These are phyloP conservation scores for Fusarium pininemorale DNA, from an alignment of 2,329 filamentous ascomycete species.

Conservation along the genomic window DNA sequence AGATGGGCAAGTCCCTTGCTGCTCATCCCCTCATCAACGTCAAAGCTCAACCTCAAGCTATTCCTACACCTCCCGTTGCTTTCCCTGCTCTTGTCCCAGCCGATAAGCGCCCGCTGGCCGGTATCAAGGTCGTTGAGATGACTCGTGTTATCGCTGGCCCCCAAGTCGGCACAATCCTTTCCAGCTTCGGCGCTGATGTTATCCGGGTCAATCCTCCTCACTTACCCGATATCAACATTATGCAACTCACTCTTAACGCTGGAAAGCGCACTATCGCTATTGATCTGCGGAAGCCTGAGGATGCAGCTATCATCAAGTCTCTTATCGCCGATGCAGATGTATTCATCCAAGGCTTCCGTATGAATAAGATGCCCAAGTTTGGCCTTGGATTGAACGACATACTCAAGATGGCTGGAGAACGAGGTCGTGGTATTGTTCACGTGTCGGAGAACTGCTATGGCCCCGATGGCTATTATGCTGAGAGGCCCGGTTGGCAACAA, in stretches of 20 bases:
- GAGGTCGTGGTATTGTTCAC: slow-evolving; percentile 69
- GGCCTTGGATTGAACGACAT: slow-evolving; percentile 14
- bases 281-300: slow-evolving; percentile 4
- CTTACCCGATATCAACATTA: slow-evolving; percentile 10
- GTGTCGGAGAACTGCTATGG: slow-evolving; percentile 75
- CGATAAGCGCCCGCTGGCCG: not conserved
- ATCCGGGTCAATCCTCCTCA: slow-evolving; percentile 9
- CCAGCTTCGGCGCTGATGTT: slow-evolving; percentile 11
- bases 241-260: slow-evolving; percentile 16
- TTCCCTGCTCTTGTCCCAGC: not conserved
- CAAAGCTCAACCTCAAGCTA: slow-evolving; percentile 1
- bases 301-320: slow-evolving; percentile 1
- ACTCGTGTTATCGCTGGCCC: slow-evolving; percentile 17
- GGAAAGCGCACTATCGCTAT: slow-evolving; percentile 21
- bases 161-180: slow-evolving; percentile 9
- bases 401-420: slow-evolving; percentile 40
- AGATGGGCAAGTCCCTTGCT: slow-evolving; percentile 18
- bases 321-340: slow-evolving; percentile 10
- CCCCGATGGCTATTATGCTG: slow-evolving; percentile 62
- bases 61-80: not conserved
- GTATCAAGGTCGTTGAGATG: slow-evolving; percentile 16
- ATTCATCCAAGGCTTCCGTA: slow-evolving; percentile 11
- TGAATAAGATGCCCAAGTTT: slow-evolving; percentile 27
- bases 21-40: slow-evolving; percentile 7
- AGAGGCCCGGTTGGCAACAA: slow-evolving; percentile 72